Base-by-base conservation (phyloP, 2,329 filamentous ascomycete genomes). In the Arthroderma sp. region DNA sequence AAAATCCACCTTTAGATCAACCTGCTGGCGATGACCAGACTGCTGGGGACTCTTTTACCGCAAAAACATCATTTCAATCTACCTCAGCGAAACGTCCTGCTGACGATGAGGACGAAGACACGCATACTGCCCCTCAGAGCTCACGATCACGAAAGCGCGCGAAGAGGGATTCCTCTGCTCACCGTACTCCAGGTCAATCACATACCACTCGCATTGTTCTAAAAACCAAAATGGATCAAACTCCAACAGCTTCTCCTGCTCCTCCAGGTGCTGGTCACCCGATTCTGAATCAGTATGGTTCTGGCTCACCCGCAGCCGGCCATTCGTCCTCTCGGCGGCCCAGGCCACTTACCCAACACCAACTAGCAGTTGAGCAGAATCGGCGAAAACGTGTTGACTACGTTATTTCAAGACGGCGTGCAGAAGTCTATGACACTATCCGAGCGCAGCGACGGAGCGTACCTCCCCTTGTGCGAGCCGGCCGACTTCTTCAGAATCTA, bases 311-410 rank as follows among this genome's bases (percentile, higher is more conserved):
- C 29, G 53, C 57, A 41, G 53, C 53, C 15, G 57, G 58, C 40
- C 53, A 49, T 33, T 43, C 51, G 43, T 54, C 57, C 36, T 42
- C 59, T 39, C 64, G 66, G 42, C 66, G 69, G 8, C 64, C 67
- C 9, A 63, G 68, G 11, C 68, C 69, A 6, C 59, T 71, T 36
- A 72, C 69, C 2, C 67, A 70, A 42, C 69, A 72, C 45, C 69
- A 72, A 45, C 58, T 70, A 42, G 69, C 69, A 22, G 63, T 72
- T 4, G 68, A 71, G 48, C 64, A 69, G 43, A 69, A 71, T 46
- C 62, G 67, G 30, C 65, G 65, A 43, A 64, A 69, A 48, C 65
- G 68, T 5, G 65, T 71, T 45, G 66, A 70, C 27, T 69, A 70
- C 51, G 56, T 69, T 6, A 56, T 72, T 8, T 61, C 63, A 27